These are phyloP conservation scores for Plasmodium vivax DNA, from an alignment of 169 alveolate species.

Conservation along the genomic window DNA sequence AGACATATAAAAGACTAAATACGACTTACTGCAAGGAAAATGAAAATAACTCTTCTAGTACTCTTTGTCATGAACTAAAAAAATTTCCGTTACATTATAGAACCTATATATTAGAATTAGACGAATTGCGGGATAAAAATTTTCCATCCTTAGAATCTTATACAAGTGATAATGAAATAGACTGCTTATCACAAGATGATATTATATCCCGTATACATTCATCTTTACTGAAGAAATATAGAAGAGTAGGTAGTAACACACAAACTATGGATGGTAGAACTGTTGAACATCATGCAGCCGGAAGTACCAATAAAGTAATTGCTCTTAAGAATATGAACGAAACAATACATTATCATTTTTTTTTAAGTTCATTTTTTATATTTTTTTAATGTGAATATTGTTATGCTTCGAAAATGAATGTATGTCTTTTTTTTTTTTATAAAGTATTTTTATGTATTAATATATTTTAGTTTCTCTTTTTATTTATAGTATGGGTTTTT, in stretches of 20 bases:
- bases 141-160: background rate
- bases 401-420: background rate
- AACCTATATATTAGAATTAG: background rate
- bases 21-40: background rate
- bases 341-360: no score
- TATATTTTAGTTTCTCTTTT: background rate
- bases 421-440: background rate
- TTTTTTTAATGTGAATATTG: background rate
- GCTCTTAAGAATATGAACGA: background rate
- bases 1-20: background rate
- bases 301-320: background rate
- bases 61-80: background rate
- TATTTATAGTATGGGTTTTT: background rate
- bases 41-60: background rate
- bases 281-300: background rate
- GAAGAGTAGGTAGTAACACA: background rate
- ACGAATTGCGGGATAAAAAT: background rate
- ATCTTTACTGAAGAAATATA: background rate
- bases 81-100: background rate
- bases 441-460: no score
- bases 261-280: background rate
- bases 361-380: no score
- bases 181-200: background rate
- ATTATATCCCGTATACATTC: background rate
- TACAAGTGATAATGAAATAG: background rate